Percentiles rank a stretch among this genome's conserved stretches.
Conservation (phyloP, 2,329 filamentous ascomycete species). For the Pseudonectria foliicola region DNA sequence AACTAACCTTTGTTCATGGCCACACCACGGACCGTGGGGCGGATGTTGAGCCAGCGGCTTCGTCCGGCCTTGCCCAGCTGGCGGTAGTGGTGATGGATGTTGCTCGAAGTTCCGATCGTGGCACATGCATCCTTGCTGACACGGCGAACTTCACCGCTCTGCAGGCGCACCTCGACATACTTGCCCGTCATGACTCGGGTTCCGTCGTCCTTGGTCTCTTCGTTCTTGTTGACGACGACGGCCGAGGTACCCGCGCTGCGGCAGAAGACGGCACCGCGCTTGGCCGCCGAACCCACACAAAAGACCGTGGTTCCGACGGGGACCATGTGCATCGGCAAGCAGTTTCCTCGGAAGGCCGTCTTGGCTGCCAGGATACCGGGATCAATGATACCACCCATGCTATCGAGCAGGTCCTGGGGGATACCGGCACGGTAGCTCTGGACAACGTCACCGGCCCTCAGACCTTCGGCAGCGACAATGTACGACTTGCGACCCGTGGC, state of each 20-base stretch:
- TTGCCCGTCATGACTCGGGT: slow-evolving; percentile 59
- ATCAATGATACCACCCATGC: slow-evolving; percentile 89
- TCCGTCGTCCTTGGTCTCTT: slow-evolving; percentile 57
- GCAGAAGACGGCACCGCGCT: slow-evolving; percentile 79
- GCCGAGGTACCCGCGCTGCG: slow-evolving; percentile 91
- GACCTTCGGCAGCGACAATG: slow-evolving; percentile 90
- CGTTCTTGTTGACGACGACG: slow-evolving; percentile 81
- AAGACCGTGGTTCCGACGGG: slow-evolving; percentile 89
- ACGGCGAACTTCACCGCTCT: slow-evolving; percentile 86
- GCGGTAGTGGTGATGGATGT: slow-evolving; percentile 81
- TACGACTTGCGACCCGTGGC: slow-evolving; percentile 74
- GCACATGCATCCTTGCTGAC: slow-evolving; percentile 90
- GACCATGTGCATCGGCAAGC: slow-evolving; percentile 90
- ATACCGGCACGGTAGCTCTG: slow-evolving; percentile 91
- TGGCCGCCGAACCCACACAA: slow-evolving; percentile 73
- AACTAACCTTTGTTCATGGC: slow-evolving; percentile 90
- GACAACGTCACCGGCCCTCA: slow-evolving; percentile 83
- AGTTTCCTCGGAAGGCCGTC: slow-evolving; percentile 92
- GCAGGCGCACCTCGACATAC: slow-evolving; percentile 76
- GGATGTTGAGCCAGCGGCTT: slow-evolving; percentile 86
- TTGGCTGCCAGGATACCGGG: slow-evolving; percentile 92
- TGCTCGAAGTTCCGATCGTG: slow-evolving; percentile 91
- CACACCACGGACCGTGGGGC: slow-evolving; percentile 91
- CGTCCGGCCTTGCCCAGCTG: slow-evolving; percentile 94
- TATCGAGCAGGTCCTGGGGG: slow-evolving; percentile 74